These are phyloP conservation scores for Beauveria australis DNA, from an alignment of 2,329 filamentous ascomycete species.

Conservation along the genomic window DNA sequence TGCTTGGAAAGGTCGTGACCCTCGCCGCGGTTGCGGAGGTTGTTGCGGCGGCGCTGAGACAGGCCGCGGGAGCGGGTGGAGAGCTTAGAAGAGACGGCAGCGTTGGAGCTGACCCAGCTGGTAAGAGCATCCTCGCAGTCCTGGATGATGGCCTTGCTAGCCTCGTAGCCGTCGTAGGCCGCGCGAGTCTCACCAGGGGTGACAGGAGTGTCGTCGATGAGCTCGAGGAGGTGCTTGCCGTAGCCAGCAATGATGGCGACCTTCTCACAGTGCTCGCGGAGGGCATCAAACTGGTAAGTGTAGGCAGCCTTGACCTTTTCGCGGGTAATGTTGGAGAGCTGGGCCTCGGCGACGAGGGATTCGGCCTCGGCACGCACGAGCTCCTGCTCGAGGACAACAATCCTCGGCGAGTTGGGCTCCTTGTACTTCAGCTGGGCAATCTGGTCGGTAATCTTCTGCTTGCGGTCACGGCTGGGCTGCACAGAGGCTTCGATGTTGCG, in stretches of 20 bases:
- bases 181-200: conserved; percentile 93
- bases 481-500: conserved; percentile 98
- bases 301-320: conserved; percentile 99
- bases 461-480: conserved; percentile 97
- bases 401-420: conserved; percentile 95
- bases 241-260: conserved; percentile 95
- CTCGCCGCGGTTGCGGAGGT: conserved; percentile 59
- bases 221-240: conserved; percentile 94
- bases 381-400: conserved; percentile 96
- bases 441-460: conserved; percentile 98
- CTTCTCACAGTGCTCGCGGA: conserved; percentile 97
- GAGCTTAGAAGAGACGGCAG: conserved; percentile 78
- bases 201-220: conserved; percentile 93
- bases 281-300: conserved; percentile 94
- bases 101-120: conserved; percentile 91
- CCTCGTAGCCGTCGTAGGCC: conserved; percentile 96
- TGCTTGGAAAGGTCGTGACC: conserved; percentile 77
- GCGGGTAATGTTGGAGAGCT: conserved; percentile 97
- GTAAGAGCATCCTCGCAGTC: conserved; percentile 96
- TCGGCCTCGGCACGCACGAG: conserved; percentile 97
- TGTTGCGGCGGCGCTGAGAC: conserved; percentile 73
- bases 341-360: conserved; percentile 95
- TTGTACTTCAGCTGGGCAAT: conserved; percentile 99
- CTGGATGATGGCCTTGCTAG: conserved; percentile 97
- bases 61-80: conserved; percentile 81